phyloP scores from a whole-genome alignment of 768 basidiomycete species.

The Glaciozyma antarctica region DNA sequence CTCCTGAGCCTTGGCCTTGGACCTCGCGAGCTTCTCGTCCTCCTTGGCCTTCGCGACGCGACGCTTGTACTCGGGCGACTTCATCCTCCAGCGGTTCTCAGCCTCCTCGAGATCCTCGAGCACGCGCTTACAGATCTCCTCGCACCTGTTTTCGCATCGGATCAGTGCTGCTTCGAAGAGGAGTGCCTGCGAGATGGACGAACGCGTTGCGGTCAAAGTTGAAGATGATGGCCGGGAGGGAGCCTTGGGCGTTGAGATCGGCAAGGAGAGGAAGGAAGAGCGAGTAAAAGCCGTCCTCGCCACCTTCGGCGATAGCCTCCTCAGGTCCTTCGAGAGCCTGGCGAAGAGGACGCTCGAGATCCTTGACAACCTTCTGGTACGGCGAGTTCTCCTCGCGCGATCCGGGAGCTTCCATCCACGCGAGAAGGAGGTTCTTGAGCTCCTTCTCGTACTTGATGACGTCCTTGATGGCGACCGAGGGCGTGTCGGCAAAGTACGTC shows the following conservation, averaged over 20 bases:
- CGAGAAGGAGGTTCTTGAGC: slow-evolving; percentile 46
- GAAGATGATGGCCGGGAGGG: slow-evolving; percentile 61
- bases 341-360: slow-evolving; percentile 22
- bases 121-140: slow-evolving; percentile 47
- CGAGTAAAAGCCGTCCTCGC: slow-evolving; percentile 42
- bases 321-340: slow-evolving; percentile 21
- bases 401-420: slow-evolving; percentile 42
- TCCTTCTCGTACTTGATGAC: slow-evolving; percentile 52
- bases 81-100: slow-evolving; percentile 51
- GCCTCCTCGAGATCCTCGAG: slow-evolving; percentile 40
- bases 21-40: slow-evolving; percentile 44
- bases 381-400: slow-evolving; percentile 39
- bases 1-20: slow-evolving; percentile 40
- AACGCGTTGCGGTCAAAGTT: slow-evolving; percentile 49
- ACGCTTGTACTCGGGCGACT: slow-evolving; percentile 47
- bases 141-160: slow-evolving; percentile 42
- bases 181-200: neutral
- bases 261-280: slow-evolving; percentile 45
- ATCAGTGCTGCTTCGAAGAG: neutral
- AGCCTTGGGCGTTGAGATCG: slow-evolving; percentile 50
- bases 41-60: slow-evolving; percentile 48
- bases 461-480: slow-evolving; percentile 52
- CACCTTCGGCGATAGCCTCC: slow-evolving; percentile 24
- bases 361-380: slow-evolving; percentile 42
- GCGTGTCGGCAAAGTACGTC: slow-evolving; percentile 44